Evolutionary conservation across 768 basidiomycete species (phyloP), one percentile per base, ranked within the genome.

Genomic region (Saitozyma sp.): DNA sequence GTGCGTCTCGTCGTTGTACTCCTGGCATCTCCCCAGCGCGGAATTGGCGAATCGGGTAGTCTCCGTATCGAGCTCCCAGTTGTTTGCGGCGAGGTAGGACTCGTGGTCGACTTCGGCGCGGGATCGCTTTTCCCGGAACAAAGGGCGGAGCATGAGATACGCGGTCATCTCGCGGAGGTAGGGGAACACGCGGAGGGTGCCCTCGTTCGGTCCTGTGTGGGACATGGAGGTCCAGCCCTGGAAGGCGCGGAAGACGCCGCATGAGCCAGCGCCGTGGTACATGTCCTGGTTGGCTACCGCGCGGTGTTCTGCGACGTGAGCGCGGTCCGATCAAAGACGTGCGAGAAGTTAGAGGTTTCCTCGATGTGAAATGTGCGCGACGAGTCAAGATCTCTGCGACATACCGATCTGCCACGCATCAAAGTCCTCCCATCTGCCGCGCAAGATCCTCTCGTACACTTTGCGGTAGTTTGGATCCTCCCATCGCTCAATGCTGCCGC

Each of bases 401-500:
- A 49, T 40, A 66, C 64, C 59, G 17, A 74, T 69, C 42, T 67
- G 56, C 61, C 66, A 76, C 0, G 75, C 62, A 57, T 76, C 72
- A 49, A 65, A 76, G 39, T 59, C 62, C 40, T 71, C 67, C 75
- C 75, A 76, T 9, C 59, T 51, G 1, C 76, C 76, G n/a, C 64
- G 37, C 20, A 76, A 55, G 42, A 75, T 89, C 87, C 77, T 88
- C 86, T 87, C 87, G 88, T 71, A 71, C 5, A 73, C 73, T 54
- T 37, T 55, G 20, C 66, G 29, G 51, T 77, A 70, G 17, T 50
- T 61, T 14, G 63, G 59, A 61, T 79, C 76, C 58, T 78, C 76
- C 78, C 78, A 77, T 11, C 91, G 83, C 75, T 92, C 90, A 37
- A 90, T 85, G 0, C 85, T 79, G 8, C 89, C 89, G 8, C 89